Evolutionary conservation across 305 asterid species (phyloP).

Genomic region (Salvia sclarea): DNA sequence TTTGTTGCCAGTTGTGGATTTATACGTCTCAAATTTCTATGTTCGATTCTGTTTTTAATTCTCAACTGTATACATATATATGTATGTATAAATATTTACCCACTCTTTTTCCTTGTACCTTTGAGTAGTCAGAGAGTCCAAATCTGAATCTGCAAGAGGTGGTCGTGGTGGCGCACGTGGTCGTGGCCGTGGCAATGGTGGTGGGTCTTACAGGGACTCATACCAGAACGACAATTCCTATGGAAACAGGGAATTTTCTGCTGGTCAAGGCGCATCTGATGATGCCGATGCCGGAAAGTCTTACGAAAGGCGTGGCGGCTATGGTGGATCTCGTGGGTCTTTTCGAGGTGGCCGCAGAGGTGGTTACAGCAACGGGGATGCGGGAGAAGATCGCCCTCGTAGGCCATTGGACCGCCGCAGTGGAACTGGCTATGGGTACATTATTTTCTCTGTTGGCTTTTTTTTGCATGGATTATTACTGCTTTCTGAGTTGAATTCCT

Average conservation of each 20-base stretch:
- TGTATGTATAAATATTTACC: not conserved
- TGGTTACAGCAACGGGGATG: constrained; percentile 71
- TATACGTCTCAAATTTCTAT: not conserved
- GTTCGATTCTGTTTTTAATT: not conserved
- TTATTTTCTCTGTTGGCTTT: constrained; percentile 1
- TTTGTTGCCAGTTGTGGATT: not conserved
- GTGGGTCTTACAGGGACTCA: constrained; percentile 60
- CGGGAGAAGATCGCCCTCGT: constrained; percentile 64
- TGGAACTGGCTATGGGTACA: constrained; percentile 80
- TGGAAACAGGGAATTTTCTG: constrained; percentile 54
- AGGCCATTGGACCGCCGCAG: constrained; percentile 71
- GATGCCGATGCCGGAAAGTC: constrained; percentile 53
- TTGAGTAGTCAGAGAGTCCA: constrained; percentile 62
- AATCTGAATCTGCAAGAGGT: constrained; percentile 55
- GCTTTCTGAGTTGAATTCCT: not conserved
- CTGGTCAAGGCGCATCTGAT: constrained; percentile 51
- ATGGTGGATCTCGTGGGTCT: constrained; percentile 68
- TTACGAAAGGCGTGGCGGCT: constrained; percentile 74
- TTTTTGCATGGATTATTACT: not conserved
- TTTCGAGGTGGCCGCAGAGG: constrained; percentile 69
- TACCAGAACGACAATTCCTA: constrained; percentile 39
- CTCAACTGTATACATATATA: not conserved
- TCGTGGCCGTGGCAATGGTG: constrained; percentile 53
- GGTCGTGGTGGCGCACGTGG: constrained; percentile 61
- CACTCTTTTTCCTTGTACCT: not conserved